Conservation (phyloP, 495 filamentous ascomycete species). For the Penicillium goetzii region DNA sequence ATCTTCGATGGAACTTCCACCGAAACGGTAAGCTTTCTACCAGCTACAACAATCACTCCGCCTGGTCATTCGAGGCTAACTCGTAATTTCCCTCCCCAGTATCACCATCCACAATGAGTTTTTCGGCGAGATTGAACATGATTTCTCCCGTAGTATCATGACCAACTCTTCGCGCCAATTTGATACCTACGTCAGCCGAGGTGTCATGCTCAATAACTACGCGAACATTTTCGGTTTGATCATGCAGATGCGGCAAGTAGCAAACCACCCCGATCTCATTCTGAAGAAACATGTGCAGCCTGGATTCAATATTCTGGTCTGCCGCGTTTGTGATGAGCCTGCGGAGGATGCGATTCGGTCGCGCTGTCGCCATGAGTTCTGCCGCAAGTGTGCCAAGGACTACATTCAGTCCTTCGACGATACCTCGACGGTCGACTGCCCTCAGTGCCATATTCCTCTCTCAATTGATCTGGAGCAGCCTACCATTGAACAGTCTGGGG, state of each 20-base stretch:
- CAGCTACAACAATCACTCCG: background rate
- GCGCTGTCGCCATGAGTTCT: conserved; percentile 92
- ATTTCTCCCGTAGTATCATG: conserved; percentile 96
- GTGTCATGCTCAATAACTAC: conserved; percentile 96
- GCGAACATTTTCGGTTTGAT: conserved; percentile 82
- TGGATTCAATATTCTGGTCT: conserved; percentile 89
- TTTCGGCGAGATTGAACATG: conserved; percentile 91
- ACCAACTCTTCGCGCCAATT: conserved; percentile 82
- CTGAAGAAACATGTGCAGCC: conserved; percentile 82
- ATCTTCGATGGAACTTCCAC: conserved; percentile 89
- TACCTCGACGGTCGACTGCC: conserved; percentile 73
- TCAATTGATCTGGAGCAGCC: conserved; percentile 92
- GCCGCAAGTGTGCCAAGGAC: conserved; percentile 82
- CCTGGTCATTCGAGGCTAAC: background rate
- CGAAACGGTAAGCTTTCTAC: conserved; percentile 65
- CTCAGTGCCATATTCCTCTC: conserved; percentile 86
- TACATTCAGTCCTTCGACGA: conserved; percentile 75
- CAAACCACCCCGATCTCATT: conserved; percentile 93
- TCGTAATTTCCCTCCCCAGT: conserved; percentile 16
- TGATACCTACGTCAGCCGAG: conserved; percentile 91
- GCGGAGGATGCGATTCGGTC: conserved; percentile 94
- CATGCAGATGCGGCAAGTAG: conserved; percentile 96
- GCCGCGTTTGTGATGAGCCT: conserved; percentile 91
- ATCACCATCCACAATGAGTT: conserved; percentile 90
- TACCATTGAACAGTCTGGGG: conserved; percentile 86